phyloP scores from a whole-genome alignment of 345 rosid genomes.

The Anastatica hierochuntica region DNA sequence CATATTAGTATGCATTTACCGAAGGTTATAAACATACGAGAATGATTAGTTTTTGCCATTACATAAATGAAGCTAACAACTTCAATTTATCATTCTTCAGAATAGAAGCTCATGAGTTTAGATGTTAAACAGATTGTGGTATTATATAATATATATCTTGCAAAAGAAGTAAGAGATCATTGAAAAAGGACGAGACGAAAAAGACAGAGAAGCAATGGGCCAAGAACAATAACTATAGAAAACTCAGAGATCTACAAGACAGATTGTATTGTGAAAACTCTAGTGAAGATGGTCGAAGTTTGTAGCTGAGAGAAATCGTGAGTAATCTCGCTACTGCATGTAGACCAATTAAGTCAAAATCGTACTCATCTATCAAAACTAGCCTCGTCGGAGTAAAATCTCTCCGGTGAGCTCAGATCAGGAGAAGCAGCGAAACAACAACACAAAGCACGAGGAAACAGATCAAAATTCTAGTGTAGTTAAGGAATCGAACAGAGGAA shows the following conservation, averaged over 20 bases:
- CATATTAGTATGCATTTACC: not conserved
- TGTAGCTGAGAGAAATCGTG: not conserved
- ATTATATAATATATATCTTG: too few species aligned
- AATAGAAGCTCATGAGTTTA: too few species aligned
- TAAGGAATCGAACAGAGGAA: not conserved
- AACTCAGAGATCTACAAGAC: too few species aligned
- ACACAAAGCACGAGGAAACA: not conserved
- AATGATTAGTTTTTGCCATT: too few species aligned
- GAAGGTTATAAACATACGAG: not conserved
- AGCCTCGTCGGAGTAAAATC: not conserved
- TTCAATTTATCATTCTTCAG: too few species aligned
- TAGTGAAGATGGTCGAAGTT: not conserved
- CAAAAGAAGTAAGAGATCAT: too few species aligned
- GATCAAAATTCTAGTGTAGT: conserved; percentile 18
- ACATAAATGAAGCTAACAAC: too few species aligned
- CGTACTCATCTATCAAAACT: not conserved
- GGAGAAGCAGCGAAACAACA: not conserved
- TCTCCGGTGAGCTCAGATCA: conserved; percentile 5
- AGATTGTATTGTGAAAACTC: too few species aligned
- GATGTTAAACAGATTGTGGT: too few species aligned
- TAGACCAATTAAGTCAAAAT: not conserved
- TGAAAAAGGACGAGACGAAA: too few species aligned
- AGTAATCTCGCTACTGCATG: conserved; percentile 12
- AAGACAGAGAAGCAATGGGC: too few species aligned
- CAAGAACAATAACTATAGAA: too few species aligned